Percentiles rank a stretch among this genome's conserved stretches.
Evolutionary conservation across 257 asterid species (phyloP).

Genomic region (Ocimum tenuiflorum): DNA sequence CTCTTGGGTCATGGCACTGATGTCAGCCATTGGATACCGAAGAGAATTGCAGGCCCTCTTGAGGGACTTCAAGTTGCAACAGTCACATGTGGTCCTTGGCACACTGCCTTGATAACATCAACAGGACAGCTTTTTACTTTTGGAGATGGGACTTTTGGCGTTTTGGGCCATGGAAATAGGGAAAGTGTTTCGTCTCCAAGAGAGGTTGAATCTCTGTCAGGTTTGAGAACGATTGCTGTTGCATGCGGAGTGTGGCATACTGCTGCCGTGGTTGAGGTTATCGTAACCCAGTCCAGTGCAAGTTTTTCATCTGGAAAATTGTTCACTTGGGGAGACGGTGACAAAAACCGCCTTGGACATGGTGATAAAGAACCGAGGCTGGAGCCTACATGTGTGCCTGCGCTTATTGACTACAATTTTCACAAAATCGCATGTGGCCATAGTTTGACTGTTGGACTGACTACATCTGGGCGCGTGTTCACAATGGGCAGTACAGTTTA

Average conservation of each 20-base stretch:
- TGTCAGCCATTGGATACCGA: constrained; percentile 89
- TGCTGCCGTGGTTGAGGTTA: constrained; percentile 87
- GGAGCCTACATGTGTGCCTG: constrained; percentile 84
- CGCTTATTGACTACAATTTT: constrained; percentile 79
- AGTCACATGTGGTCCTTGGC: constrained; percentile 94
- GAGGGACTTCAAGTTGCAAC: constrained; percentile 75
- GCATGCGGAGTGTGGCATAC: constrained; percentile 99
- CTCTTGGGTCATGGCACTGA: constrained; percentile 78
- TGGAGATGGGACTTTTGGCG: constrained; percentile 92
- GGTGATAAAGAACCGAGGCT: constrained; percentile 88
- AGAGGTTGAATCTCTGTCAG: constrained; percentile 75
- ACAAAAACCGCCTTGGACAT: constrained; percentile 85
- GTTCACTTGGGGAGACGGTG: constrained; percentile 98
- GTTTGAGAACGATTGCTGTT: constrained; percentile 75
- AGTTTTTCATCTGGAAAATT: constrained; percentile 78
- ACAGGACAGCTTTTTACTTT: constrained; percentile 78
- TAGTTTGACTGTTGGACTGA: constrained; percentile 73
- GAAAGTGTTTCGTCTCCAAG: constrained; percentile 55
- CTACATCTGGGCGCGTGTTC: constrained; percentile 70
- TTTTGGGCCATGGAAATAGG: constrained; percentile 79
- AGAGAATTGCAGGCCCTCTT: constrained; percentile 81
- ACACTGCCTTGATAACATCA: constrained; percentile 72
- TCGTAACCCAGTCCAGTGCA: constrained; percentile 69
- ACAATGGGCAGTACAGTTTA: constrained; percentile 91
- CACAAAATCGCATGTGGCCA: constrained; percentile 82